Evolutionary conservation across 371 early-diverging fungal genomes (phyloP), one percentile per base, ranked within the genome.

Genomic region (Haplosporangium sp.): DNA sequence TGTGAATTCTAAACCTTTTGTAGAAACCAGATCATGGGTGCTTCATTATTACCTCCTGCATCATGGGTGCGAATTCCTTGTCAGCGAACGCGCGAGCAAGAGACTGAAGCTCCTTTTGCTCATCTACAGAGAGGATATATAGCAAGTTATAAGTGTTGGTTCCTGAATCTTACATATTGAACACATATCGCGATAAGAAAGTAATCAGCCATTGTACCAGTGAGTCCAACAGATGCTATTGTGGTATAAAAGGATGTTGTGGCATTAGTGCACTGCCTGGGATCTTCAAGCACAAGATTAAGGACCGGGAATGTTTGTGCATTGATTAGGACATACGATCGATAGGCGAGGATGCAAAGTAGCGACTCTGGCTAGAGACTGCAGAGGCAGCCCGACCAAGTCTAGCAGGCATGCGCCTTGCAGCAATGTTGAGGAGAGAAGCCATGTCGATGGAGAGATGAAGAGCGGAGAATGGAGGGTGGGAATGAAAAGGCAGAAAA

Each of bases 11-110:
- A n/a, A n/a, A n/a, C n/a, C n/a, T n/a, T n/a, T n/a, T n/a, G n/a
- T n/a, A n/a, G n/a, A n/a, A n/a, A n/a, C n/a, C n/a, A n/a, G n/a
- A n/a, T n/a, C n/a, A n/a, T n/a, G n/a, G 45, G 48, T 23, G 16
- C 11, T 3, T n/a, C 46, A 18, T 23, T n/a, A 23, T 7, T 80
- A 80, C 82, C 69, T 83, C 80, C 18, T 74, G 84, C 87, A 86
- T 87, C 65, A 81, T 82, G 36, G 89, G 89, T 1, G 85, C 82
- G 16, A 88, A 77, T 55, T 87, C 85, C 6, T 84, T 83, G 70
- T 84, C 81, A 14, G 87, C 87, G 80, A 87, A 88, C 41, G 77
- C 53, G 21, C 80, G 66, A 10, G 87, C 87, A 20, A 82, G 50
- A 42, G 75, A 68, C 69, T 82, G 83, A 60, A 84, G 71, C 18